Base-by-base conservation (phyloP, 169 alveolate species). In the Toxoplasma gondii region DNA sequence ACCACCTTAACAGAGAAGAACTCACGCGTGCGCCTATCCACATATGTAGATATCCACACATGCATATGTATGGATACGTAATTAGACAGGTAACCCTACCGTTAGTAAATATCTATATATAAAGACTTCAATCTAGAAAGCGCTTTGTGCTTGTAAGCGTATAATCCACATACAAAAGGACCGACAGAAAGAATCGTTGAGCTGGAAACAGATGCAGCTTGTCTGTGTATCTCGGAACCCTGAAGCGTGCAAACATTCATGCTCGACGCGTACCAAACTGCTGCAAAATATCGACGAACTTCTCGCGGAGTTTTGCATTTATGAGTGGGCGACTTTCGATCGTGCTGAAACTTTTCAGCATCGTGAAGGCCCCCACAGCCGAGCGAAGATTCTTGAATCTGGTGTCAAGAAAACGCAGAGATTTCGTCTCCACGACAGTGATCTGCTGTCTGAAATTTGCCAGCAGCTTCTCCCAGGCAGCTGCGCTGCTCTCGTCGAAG, bases 331-430 rank as follows among this genome's bases (percentile, higher is more conserved):
- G 96, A 74, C 98, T 98, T 53, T 96, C 97, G 91, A 98, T 98
- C 91, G 97, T 97, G 95, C 98, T 98, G 96, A 98, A 98, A 92
- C 98, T 98, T 91, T 98, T 97, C 36, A 98, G 97, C 96, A 98
- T 95, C 94, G 97, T 98, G 96, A 98, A 98, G 38, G 99, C 99
- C 45, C 99, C 98, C 94, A 98, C 99, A 4, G 99, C 98, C 39
- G 98, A 97, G 88, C 98, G 98, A 38, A 98, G 97, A 86, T 97
- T 94, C 58, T 97, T 96, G 93, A 94, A 94, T n/a, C 86, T 70
- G 0, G 95, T 94, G 67, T 91, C 94, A 87, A 96, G 97, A 92
- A 98, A 96, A 83, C 88, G 94, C 67, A 97, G 97, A 39, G 99
- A 98, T 88, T 98, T 97, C 53, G 97, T 97, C 93, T 98, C 99